These are phyloP conservation scores for Decorospora gaudefroyi DNA, from an alignment of 2,329 filamentous ascomycete species.

Conservation along the genomic window DNA sequence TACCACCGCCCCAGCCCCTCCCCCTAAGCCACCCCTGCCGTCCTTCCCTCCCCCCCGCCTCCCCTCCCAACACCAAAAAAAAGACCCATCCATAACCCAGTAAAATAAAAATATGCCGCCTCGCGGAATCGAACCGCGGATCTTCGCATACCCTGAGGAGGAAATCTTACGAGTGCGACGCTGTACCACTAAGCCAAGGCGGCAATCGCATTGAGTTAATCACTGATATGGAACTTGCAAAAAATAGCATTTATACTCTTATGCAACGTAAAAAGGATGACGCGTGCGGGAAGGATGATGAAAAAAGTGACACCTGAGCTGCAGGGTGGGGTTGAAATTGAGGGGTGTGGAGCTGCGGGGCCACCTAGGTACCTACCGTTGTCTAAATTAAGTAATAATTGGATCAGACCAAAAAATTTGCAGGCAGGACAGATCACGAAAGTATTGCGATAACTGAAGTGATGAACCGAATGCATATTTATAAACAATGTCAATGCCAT, in stretches of 20 bases:
- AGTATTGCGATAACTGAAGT: no score
- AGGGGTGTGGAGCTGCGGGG: no score
- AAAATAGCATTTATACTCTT: background rate
- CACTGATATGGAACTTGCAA: background rate
- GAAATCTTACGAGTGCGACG: conserved; percentile 20
- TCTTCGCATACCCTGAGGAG: conserved; percentile 18
- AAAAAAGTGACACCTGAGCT: no score
- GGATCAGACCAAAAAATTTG: background rate
- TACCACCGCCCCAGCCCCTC: no score
- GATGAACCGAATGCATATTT: no score
- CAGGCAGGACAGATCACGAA: no score
- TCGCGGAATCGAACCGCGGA: conserved; percentile 21
- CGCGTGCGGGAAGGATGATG: background rate
- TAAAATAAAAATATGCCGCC: conserved; percentile 5
- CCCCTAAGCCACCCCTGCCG: no score
- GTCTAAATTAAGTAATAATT: background rate
- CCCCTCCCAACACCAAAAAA: no score
- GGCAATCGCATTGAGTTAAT: conserved; percentile 1
- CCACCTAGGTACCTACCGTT: no score
- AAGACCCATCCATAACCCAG: no score
- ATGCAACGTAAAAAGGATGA: background rate
- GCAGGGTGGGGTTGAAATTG: no score
- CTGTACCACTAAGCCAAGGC: conserved; percentile 23
- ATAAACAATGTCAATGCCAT: background rate
- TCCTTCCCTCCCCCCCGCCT: no score